Base-by-base conservation (phyloP, 495 filamentous ascomycete species). In the Annulohypoxylon stygium region DNA sequence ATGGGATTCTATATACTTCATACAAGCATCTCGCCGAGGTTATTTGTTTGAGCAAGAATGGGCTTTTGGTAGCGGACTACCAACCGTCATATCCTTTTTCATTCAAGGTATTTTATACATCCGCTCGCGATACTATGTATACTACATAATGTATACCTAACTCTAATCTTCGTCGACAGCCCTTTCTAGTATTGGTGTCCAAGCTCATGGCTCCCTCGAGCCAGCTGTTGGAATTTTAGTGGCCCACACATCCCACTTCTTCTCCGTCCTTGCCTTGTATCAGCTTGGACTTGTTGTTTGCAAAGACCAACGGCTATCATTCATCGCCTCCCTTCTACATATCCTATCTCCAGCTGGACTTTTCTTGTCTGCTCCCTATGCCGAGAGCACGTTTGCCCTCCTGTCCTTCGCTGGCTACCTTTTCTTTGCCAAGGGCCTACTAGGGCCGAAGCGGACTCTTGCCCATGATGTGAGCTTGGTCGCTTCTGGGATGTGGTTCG, bases 41-140 rank as follows among this genome's bases (percentile, higher is more conserved):
- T 94, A 98, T 69, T 58, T 90, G 9, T 95, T 91, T 81, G 96
- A 99, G 81, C 97, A 99, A 81, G 94, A 98, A 81, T 98, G 95
- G 94, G 96, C 97, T 0, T 99, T 97, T 83, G 91, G 93, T 20
- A 88, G 85, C 79, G 89, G 89, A 1, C 89, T 91, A 67, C 86
- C 91, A 4, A 80, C 83, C 51, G 60, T 88, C 39, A 78, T 94
- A 33, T 78, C 74, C 16, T 71, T 61, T 41, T 23, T 83, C 37
- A 50, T 76, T 26, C 70, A 69, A 74, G 75, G 83, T 83, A 73
- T 59, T 64, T 69, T 30, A 26, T 30, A 30, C 30, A 30, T 30
- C 5, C 5, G 39, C 48, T 41, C 25, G 30, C 3, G 30, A 30
- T 30, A 26, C 25, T 58, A 66, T 33, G 23, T 16, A 54, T 36